Base-by-base conservation (phyloP, 2,329 filamentous ascomycete genomes). In the Colletotrichum costaricense region DNA sequence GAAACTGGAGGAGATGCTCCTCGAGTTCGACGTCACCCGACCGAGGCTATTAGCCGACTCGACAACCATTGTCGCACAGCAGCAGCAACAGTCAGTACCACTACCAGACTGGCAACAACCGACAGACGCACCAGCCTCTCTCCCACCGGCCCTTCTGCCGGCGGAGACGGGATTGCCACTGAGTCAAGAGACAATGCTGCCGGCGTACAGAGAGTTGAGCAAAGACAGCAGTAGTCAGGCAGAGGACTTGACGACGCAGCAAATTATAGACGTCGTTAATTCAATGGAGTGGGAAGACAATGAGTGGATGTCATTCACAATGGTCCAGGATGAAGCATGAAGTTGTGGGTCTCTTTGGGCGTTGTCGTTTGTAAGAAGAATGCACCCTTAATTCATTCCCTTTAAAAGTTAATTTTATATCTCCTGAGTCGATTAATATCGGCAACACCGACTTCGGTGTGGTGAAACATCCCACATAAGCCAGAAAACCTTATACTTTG, bases 1-100 rank as follows among this genome's bases (percentile, higher is more conserved):
- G 52, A 84, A 86, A 63, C 77, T 88, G 1, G 82, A 85, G 11
- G 81, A 83, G 28, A 82, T 85, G 78, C 69, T 86, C 2, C 30
- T 55, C 24, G 60, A 59, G 7, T 73, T 73, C 26, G 26, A 58
- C 5, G 30, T 58, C 5, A 28, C 66, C 2, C 59, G 49, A 16
- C 22, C 70, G 12, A 33, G 42, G 0, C n/a, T 12, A 16, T 22
- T 56, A 5, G 42, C 30, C n/a, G n/a, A 33, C 2, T 24, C 46
- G 4, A n/a, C 22, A 11, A 30, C 19, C 42, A 49, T 49, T 3
- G 35, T 33, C 16, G 54, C 38, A 4, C 24, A 9, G 16, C 67
- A 49, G 42, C 42, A 49, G 42, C 16, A 42, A 42, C 38, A 46
- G 42, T 19, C 42, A 49, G 4, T 49, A 11, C 42, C 38, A 8